Evolutionary conservation across 2,329 filamentous ascomycete species (phyloP).

Genomic region (Penicillium sp.): DNA sequence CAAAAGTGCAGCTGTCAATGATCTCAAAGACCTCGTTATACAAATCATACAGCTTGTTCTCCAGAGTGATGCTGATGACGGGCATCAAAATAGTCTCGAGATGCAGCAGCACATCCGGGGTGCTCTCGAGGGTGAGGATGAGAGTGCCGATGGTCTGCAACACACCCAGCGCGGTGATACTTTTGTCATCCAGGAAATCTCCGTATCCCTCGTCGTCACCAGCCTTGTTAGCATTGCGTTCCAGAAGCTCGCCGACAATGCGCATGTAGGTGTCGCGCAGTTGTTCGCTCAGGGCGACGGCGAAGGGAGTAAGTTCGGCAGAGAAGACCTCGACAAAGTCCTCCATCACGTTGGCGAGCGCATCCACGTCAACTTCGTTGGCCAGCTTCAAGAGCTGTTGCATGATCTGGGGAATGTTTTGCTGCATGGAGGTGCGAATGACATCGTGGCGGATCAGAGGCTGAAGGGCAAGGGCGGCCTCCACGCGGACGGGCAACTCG

Average conservation of each 20-base stretch:
- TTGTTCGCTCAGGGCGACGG: conserved; percentile 91
- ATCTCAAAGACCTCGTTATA: conserved; percentile 99
- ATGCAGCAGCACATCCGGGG: conserved; percentile 87
- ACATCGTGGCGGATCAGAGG: conserved; percentile 92
- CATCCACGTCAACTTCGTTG: conserved; percentile 96
- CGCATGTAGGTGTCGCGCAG: conserved; percentile 91
- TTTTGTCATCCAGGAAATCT: conserved; percentile 96
- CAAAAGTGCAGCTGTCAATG: conserved; percentile 97
- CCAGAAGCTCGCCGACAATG: conserved; percentile 84
- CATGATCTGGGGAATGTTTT: conserved; percentile 98
- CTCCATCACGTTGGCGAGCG: conserved; percentile 97
- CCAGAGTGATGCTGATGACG: conserved; percentile 88
- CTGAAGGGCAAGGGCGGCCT: conserved; percentile 87
- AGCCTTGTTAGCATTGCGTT: conserved; percentile 70
- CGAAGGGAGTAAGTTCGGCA: conserved; percentile 92
- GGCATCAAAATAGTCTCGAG: conserved; percentile 96
- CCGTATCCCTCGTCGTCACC: conserved; percentile 74
- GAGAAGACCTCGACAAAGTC: conserved; percentile 99
- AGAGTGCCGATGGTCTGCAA: conserved; percentile 96
- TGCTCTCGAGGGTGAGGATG: conserved; percentile 94
- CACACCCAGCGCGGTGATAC: conserved; percentile 92
- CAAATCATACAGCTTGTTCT: conserved; percentile 96
- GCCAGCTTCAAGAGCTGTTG: conserved; percentile 94
- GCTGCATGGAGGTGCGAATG: conserved; percentile 91
- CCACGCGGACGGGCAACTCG: conserved; percentile 89